These are phyloP conservation scores for Podila epicladia DNA, from an alignment of 192 early-diverging fungal species.

Conservation along the genomic window DNA sequence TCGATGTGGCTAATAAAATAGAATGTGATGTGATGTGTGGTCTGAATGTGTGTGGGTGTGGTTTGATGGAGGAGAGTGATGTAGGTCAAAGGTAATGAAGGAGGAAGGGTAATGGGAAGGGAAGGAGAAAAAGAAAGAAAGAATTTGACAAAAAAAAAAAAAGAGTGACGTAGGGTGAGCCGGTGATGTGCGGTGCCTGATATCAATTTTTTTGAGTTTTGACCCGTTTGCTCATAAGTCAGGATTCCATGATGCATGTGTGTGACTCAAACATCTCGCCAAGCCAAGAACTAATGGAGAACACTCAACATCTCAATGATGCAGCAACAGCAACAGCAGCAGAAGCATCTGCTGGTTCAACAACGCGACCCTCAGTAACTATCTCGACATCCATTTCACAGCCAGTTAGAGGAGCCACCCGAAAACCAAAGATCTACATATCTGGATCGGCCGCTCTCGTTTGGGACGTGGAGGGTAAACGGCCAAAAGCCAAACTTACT, in stretches of 20 bases:
- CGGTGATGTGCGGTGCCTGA: neutral
- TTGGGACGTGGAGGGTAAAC: slow-evolving; percentile 38
- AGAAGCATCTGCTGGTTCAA: too few relatives aligned
- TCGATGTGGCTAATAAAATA: slow-evolving; percentile 1
- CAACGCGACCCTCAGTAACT: too few relatives aligned
- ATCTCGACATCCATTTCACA: neutral
- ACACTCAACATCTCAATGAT: neutral
- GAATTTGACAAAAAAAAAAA: neutral
- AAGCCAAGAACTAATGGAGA: too few relatives aligned
- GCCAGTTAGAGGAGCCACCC: neutral
- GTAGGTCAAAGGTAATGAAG: neutral
- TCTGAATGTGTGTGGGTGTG: too few relatives aligned
- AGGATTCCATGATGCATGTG: too few relatives aligned
- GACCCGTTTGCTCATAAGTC: neutral
- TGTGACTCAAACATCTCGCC: too few relatives aligned
- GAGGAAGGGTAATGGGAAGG: neutral
- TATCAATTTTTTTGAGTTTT: neutral
- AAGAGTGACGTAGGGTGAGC: neutral
- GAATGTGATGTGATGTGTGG: too few relatives aligned
- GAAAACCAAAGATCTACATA: slow-evolving; percentile 9
- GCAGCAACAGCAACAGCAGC: neutral
- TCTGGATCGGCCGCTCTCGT: slow-evolving; percentile 30
- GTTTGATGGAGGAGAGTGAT: too few relatives aligned
- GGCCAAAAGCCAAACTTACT: neutral
- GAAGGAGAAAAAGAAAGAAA: neutral